Evolutionary conservation across 1,139 yeast species (phyloP), one percentile per base, ranked within the genome.

Genomic region (Magnusiomyces sp.): DNA sequence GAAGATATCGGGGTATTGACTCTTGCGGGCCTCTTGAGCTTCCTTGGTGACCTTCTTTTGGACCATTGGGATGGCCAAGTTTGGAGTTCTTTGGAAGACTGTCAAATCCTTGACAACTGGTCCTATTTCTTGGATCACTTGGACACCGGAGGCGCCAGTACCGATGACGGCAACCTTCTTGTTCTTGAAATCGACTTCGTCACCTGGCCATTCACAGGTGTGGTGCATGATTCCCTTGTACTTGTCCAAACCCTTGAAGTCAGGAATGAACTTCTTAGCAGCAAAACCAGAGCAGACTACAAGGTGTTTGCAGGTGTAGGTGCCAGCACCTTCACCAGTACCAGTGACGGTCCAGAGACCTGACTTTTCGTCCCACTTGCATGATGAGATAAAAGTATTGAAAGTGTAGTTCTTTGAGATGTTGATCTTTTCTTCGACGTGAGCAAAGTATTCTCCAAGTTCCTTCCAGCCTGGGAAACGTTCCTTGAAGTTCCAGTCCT

Each of bases 191-290:
- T 58, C 61, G 20, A 59, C 49, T 2, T 71, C 70, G n/a, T 57
- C 61, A 17, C 38, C 48, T 52, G 76, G 71, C 73, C 76, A 76
- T 40, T 71, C 60, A 1, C 75, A 76, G 1, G 79, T 72, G 57
- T 76, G 80, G 69, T 74, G 68, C 58, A 71, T 73, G 4, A 56
- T 58, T 2, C 80, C 80, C 56, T 73, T 63, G 59, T 71, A 76
- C 38, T 60, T 61, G 40, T 71, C 74, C 45, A 75, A 58, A 0
- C 78, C 62, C 49, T 51, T 51, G 20, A 51, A 51, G n/a, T 46
- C 47, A 14, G 54, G 54, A 33, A 48, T 48, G 39, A 31, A 45
- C 10, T 39, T 39, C 40, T 45, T 45, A 16, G 64, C 53, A 10
- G 66, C 63, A 46, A 61, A 60, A 13, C 66, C 66, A 9, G 59